Conservation (phyloP, 2,329 filamentous ascomycete species). For the Purpureocillium takamizusanense region DNA sequence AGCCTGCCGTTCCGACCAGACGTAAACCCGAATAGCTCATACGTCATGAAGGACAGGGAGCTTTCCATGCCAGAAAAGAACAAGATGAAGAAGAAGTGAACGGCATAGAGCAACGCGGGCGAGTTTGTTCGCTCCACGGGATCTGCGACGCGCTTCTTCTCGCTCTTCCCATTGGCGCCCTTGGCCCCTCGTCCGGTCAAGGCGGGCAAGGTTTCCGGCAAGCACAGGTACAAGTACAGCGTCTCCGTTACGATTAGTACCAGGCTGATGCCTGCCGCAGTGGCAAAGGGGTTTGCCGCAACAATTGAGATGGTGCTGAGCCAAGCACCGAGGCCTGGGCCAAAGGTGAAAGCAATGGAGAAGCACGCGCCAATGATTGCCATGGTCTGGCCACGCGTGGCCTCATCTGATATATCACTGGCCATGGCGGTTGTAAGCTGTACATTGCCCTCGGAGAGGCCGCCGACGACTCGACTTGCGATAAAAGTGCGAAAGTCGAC, state of each 20-base stretch:
- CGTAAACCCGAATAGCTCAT: constrained; percentile 79
- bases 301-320: constrained; percentile 70
- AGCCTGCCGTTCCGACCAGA: constrained; percentile 75
- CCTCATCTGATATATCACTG: constrained; percentile 85
- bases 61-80: constrained; percentile 99
- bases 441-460: constrained; percentile 91
- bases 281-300: constrained; percentile 85
- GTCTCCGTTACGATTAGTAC: constrained; percentile 81
- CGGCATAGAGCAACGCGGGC: constrained; percentile 69
- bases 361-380: constrained; percentile 94
- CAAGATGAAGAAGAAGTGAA: constrained; percentile 85
- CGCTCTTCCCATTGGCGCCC: constrained; percentile 14
- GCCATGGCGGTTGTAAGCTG: constrained; percentile 95
- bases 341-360: constrained; percentile 94
- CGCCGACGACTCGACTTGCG: constrained; percentile 84
- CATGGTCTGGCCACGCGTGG: constrained; percentile 82
- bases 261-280: constrained; percentile 81
- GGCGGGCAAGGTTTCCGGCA: constrained; percentile 79
- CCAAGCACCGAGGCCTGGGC: constrained; percentile 82
- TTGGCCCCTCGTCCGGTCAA: constrained; percentile 27
- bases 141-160: constrained; percentile 13
- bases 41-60: constrained; percentile 94
- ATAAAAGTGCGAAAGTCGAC: constrained; percentile 94
- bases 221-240: constrained; percentile 69
- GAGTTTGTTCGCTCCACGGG: constrained; percentile 62